Evolutionary conservation across 2,329 filamentous ascomycete genomes (phyloP), one percentile per base, ranked within the genome.

Genomic region (Ascochyta rabiei): DNA sequence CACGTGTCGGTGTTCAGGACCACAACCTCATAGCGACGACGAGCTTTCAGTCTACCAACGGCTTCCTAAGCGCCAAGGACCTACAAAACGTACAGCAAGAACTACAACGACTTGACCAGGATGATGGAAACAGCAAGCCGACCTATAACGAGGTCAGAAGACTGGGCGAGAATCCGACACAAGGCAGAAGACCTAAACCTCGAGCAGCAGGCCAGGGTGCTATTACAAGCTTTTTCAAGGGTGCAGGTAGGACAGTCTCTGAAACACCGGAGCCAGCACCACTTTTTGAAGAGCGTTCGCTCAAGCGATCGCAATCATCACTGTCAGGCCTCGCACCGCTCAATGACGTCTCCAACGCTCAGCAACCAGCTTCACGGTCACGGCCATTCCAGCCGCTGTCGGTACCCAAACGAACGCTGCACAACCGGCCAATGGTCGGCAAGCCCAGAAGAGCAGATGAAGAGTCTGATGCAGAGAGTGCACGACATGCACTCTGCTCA

Each of bases 221-320:
- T 43, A 82, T 86, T 40, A 78, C 79, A 4, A 79, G 69, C 53
- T 85, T 84, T 70, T 85, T 85, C 61, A 70, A 70, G 15, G 72
- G 71, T 59, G 65, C 72, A 19, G 53, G 45, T 1, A 58, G 61
- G 26, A 61, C 56, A 6, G 23, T 61, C 4, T 58, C 63, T 9
- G 61, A 68, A 33, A 26, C 44, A 18, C 48, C 57, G 39, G 34
- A 31, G 10, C 37, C 43, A 16, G 37, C 21, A 5, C 19, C 57
- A n/a, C 44, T 35, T 24, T 30, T 40, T 41, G 57, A 51, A 19
- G 21, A 35, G 3, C 55, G 63, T 8, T 47, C 56, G 7, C 48
- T 67, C 10, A 58, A 63, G 16, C 64, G 63, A 42, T 64, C 66
- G n/a, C 61, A 64, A 7, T 66, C 67, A 13, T 60, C 59, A 0